Conservation (phyloP, 306 rosid species). For the Vigna radiata region DNA sequence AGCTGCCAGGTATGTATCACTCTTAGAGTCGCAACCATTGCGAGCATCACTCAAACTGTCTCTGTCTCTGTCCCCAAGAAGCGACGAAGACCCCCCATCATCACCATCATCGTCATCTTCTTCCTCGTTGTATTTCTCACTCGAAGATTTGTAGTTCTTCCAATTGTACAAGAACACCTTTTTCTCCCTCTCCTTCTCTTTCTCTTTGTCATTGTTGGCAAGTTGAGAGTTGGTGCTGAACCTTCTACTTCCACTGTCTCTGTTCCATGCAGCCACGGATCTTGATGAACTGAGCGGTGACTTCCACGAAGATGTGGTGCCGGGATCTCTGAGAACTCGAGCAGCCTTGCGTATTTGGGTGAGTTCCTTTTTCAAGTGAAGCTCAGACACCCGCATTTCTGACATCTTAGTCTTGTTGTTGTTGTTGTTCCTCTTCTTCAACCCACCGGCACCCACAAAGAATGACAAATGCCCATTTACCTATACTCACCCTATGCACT, state of each 20-base stretch:
- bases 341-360: slow-evolving; percentile 97
- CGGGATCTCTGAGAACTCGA: slow-evolving; percentile 91
- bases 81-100: slow-evolving; percentile 61
- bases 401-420: slow-evolving; percentile 44
- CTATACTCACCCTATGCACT: slow-evolving; percentile 16
- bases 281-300: slow-evolving; percentile 79
- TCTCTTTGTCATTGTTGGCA: neutral
- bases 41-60: slow-evolving; percentile 78
- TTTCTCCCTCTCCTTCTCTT: slow-evolving; percentile 57
- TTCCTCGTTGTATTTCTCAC: slow-evolving; percentile 52
- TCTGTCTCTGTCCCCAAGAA: slow-evolving; percentile 58
- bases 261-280: slow-evolving; percentile 62
- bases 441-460: neutral
- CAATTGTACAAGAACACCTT: slow-evolving; percentile 82
- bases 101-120: slow-evolving; percentile 54
- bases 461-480: slow-evolving; percentile 28
- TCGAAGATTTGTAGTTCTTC: slow-evolving; percentile 71
- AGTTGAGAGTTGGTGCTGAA: slow-evolving; percentile 27
- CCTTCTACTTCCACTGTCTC: slow-evolving; percentile 45
- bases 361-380: slow-evolving; percentile 84
- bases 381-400: slow-evolving; percentile 72
- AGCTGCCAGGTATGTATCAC: slow-evolving; percentile 53
- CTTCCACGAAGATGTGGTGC: slow-evolving; percentile 90
- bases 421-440: neutral
- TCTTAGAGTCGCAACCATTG: slow-evolving; percentile 64